Evolutionary conservation across 1,284 basidiomycete species (phyloP), one percentile per base, ranked within the genome.

Genomic region (Puccinia coronata): DNA sequence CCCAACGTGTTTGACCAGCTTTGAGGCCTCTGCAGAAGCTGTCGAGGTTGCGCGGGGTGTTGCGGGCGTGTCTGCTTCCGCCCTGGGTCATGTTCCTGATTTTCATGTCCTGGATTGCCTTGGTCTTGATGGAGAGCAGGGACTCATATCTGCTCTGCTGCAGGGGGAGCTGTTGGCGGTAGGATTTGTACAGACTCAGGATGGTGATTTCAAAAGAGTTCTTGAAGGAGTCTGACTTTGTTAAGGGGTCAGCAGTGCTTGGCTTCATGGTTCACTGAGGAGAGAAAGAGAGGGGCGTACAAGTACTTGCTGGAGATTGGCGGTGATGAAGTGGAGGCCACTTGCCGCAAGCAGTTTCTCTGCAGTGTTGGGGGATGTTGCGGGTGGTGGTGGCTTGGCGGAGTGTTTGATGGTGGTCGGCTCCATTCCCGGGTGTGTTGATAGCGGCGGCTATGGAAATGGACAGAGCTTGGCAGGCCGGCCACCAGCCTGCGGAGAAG

Each of bases 301-400:
- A 0, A 84, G 81, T 8, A 84, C 83, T 79, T 84, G 83, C 0
- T 82, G 77, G 18, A 82, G 82, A 53, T 83, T 83, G 0, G 84
- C 83, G 12, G 84, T 81, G 81, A 84, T 82, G 71, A 84, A 84
- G 20, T 84, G 84, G 39, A 84, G 47, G 4, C 84, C 84, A 36
- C 81, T 82, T 16, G 84, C 84, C 0, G 84, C 84, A 39, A 84
- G 31, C 9, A 84, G 43, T 41, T 80, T 67, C 41, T 84, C 83
- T 3, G 81, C 84, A 51, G 82, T 83, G 49, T 83, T 83, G 41
- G 25, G 36, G n/a, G 41, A 5, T 25, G 53, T 47, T 41, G 11
- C 12, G 20, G 23, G 53, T 31, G 28, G 41, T 36, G 20, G 53
- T 51, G 76, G 25, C n/a, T n/a, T n/a, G n/a, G n/a, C n/a, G n/a